phyloP scores from a whole-genome alignment of 768 basidiomycete species.

The Panus rudis region DNA sequence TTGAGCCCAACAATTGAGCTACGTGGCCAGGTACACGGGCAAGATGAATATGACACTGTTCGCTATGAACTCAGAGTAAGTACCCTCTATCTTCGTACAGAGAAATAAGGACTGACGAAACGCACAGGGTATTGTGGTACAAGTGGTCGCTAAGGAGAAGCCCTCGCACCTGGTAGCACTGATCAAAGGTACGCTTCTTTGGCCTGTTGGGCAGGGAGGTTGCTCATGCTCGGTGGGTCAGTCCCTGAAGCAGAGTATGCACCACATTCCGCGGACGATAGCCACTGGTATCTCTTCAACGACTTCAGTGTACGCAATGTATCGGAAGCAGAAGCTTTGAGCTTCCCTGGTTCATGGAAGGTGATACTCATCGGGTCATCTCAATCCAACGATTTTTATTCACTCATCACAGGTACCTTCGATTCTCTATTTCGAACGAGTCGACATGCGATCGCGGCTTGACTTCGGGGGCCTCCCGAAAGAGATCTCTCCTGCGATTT shows the following conservation, averaged over 20 bases:
- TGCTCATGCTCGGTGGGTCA: slow-evolving; percentile 23
- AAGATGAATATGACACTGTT: slow-evolving; percentile 47
- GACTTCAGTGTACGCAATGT: slow-evolving; percentile 89
- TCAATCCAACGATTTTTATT: not conserved
- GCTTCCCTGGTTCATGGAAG: slow-evolving; percentile 91
- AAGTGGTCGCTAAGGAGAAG: slow-evolving; percentile 65
- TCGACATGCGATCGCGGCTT: slow-evolving; percentile 49
- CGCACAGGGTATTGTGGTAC: slow-evolving; percentile 69
- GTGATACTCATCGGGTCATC: slow-evolving; percentile 31
- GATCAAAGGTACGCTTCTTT: slow-evolving; percentile 55
- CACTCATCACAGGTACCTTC: slow-evolving; percentile 58
- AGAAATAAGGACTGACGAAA: not conserved
- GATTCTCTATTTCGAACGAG: slow-evolving; percentile 83
- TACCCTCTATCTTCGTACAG: slow-evolving; percentile 1
- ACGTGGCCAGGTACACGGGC: slow-evolving; percentile 51
- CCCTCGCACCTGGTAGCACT: slow-evolving; percentile 84
- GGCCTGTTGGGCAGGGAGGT: not conserved
- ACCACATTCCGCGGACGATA: slow-evolving; percentile 26
- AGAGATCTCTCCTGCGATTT: slow-evolving; percentile 63
- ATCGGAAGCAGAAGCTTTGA: slow-evolving; percentile 78
- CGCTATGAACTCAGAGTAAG: slow-evolving; percentile 71
- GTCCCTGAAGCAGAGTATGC: slow-evolving; percentile 68
- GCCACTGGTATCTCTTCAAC: slow-evolving; percentile 93
- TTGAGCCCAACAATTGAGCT: slow-evolving; percentile 50
- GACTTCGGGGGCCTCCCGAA: slow-evolving; percentile 62